These are phyloP conservation scores for Brassica cretica DNA, from an alignment of 345 rosid genomes.

Conservation along the genomic window DNA sequence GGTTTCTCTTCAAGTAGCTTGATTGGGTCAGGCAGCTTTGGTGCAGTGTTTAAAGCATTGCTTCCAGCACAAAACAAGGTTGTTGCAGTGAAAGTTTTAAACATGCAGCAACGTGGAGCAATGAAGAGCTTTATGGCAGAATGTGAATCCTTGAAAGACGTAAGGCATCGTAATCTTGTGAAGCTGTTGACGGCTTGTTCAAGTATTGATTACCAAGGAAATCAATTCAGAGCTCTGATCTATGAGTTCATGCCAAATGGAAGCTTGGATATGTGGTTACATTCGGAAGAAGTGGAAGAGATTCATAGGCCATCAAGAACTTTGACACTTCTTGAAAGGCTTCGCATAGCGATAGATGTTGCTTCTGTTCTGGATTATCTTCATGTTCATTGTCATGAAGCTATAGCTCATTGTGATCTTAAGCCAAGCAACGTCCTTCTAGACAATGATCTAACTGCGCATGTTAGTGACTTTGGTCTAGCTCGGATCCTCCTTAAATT, in stretches of 20 bases:
- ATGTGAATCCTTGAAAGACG: conserved; percentile 42
- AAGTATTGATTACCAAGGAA: conserved; percentile 45
- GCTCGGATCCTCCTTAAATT: not conserved
- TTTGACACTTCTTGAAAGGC: conserved; percentile 37
- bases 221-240: conserved; percentile 52
- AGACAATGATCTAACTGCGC: not conserved
- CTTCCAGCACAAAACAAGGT: not conserved
- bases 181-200: conserved; percentile 53
- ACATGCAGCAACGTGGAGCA: conserved; percentile 40
- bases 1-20: conserved; percentile 4
- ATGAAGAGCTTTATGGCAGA: conserved; percentile 13
- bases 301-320: not conserved
- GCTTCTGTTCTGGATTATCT: conserved; percentile 30
- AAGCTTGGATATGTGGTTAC: conserved; percentile 48
- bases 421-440: conserved; percentile 24
- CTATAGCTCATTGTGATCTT: conserved; percentile 18
- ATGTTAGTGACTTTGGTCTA: conserved; percentile 37
- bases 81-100: conserved; percentile 43
- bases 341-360: conserved; percentile 31
- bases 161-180: conserved; percentile 54
- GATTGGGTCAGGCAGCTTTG: conserved; percentile 15
- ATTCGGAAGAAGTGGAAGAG: conserved; percentile 16
- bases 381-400: conserved; percentile 20
- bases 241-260: conserved; percentile 53
- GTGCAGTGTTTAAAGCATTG: conserved; percentile 6